Base-by-base conservation (phyloP, 148 eudicot genomes). In the Rheum nobile region DNA sequence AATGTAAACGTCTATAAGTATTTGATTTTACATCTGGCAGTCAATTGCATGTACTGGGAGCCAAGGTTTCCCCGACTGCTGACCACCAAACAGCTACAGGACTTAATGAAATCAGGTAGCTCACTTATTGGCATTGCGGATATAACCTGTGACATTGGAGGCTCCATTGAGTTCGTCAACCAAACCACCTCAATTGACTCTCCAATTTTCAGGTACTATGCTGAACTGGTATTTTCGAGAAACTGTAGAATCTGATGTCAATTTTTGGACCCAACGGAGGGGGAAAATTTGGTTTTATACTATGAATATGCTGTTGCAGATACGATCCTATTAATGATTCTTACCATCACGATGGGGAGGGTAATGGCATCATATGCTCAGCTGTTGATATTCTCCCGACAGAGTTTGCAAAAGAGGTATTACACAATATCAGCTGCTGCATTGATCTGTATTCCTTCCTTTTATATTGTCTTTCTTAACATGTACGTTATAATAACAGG, bases 21-120 rank as follows among this genome's bases (percentile, higher is more conserved):
- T 24, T 31, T 1, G 8, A 22, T 55, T 55, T 19, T 65, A 65
- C 21, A 32, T 65, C 24, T 72, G 75, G 79, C 88, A 96, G 99
- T 96, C 65, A 96, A 96, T 79, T 96, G 99, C 86, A 96, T 96
- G 92, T 96, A 96, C 71, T 92, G 99, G 99, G 99, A 96, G 83
- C 89, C 74, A 85, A 89, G 99, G 72, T 96, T 85, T 88, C 97
- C 99, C 24, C 86, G 88, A 75, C 79, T 96, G 77, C 84, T 96
- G 87, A 92, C 85, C 77, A 85, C 81, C 74, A 78, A 82, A 77
- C 97, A 96, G 82, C 83, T 96, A 73, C 86, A 86, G 84, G 92
- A 90, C 61, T 77, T 92, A 69, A 83, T 79, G 83, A 82, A 24
- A 74, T 83, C 81, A 77, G 83, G 87, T 67, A 80, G 90, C 63